Conservation (phyloP, 1,284 basidiomycete genomes). For the Lentinula novae-zelandiae region DNA sequence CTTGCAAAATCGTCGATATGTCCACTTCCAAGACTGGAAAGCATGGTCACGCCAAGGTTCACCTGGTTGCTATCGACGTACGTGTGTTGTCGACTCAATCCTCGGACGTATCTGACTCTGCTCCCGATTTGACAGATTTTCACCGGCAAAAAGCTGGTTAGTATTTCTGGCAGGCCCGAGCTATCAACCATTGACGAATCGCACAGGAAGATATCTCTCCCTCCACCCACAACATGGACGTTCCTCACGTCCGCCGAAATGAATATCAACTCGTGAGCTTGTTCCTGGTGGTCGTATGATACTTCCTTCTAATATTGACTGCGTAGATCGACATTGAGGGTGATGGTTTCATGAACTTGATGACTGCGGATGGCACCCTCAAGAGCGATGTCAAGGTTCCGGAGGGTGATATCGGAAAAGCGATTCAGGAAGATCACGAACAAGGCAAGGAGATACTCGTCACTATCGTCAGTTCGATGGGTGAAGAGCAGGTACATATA, state of each 20-base stretch:
- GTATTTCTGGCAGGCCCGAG: conserved; percentile 20
- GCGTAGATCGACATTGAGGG: conserved; percentile 72
- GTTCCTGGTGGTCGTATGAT: neutral
- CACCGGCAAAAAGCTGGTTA: conserved; percentile 87
- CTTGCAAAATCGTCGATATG: conserved; percentile 99
- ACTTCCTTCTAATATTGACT: conserved; percentile 12
- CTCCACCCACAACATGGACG: conserved; percentile 99
- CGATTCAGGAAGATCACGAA: conserved; percentile 77
- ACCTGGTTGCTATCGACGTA: conserved; percentile 95
- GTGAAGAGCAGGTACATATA: conserved; percentile 73
- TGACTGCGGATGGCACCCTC: conserved; percentile 77
- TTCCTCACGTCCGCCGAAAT: conserved; percentile 88
- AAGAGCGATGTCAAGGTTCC: conserved; percentile 98
- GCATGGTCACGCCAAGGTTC: conserved; percentile 99
- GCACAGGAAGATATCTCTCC: conserved; percentile 94
- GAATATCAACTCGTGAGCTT: conserved; percentile 89
- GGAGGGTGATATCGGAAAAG: conserved; percentile 78
- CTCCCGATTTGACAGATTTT: conserved; percentile 66
- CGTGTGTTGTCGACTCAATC: conserved; percentile 29
- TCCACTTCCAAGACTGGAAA: conserved; percentile 99
- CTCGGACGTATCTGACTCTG: conserved; percentile 13
- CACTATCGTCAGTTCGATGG: conserved; percentile 91
- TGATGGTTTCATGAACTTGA: conserved; percentile 93
- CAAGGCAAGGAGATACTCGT: conserved; percentile 86
- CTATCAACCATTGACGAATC: conserved; percentile 12